Conservation (phyloP, 805 yeast species). For the Candida sanyiensis region DNA sequence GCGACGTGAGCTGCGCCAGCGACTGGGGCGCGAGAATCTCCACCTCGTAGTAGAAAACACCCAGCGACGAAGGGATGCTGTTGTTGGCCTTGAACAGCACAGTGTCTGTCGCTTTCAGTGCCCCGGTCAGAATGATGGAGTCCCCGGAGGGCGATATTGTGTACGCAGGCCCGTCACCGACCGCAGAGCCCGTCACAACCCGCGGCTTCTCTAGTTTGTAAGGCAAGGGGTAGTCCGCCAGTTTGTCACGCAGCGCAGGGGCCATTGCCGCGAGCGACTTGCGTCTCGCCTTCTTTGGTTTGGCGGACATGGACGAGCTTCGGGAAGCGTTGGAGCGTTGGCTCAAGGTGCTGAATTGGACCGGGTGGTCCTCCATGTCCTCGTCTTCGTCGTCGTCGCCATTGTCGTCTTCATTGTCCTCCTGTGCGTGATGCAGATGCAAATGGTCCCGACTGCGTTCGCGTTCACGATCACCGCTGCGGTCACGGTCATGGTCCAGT, state of each 20-base stretch:
- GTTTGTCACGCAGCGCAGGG: neutral
- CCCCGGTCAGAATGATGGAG: too few relatives aligned
- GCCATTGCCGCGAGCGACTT: neutral
- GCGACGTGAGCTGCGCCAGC: slow-evolving; percentile 20
- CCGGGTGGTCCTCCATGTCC: slow-evolving; percentile 1
- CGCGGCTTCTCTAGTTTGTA: slow-evolving; percentile 6
- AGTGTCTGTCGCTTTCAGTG: slow-evolving; percentile 16
- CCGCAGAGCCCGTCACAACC: slow-evolving; percentile 15
- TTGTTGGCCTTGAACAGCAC: slow-evolving; percentile 29
- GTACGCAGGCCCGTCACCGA: slow-evolving; percentile 8
- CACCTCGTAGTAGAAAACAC: slow-evolving; percentile 50
- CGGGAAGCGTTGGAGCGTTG: too few relatives aligned
- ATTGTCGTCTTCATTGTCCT: slow-evolving; percentile 7
- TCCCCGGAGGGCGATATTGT: neutral
- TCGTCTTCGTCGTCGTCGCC: slow-evolving; percentile 6
- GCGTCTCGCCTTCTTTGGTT: neutral
- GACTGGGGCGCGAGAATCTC: slow-evolving; percentile 22
- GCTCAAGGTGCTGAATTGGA: neutral
- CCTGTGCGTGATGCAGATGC: too few relatives aligned
- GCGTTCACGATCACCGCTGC: neutral
- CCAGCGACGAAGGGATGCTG: slow-evolving; percentile 34
- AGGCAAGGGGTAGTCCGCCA: slow-evolving; percentile 7
- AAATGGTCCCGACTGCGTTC: too few relatives aligned
- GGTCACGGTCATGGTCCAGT: neutral
- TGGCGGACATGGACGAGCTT: neutral